A percentile compares a stretch with the other conserved stretches of the same genome.
Evolutionary conservation across 2,329 filamentous ascomycete species (phyloP).

Genomic region (Alternaria angustiovoidea): DNA sequence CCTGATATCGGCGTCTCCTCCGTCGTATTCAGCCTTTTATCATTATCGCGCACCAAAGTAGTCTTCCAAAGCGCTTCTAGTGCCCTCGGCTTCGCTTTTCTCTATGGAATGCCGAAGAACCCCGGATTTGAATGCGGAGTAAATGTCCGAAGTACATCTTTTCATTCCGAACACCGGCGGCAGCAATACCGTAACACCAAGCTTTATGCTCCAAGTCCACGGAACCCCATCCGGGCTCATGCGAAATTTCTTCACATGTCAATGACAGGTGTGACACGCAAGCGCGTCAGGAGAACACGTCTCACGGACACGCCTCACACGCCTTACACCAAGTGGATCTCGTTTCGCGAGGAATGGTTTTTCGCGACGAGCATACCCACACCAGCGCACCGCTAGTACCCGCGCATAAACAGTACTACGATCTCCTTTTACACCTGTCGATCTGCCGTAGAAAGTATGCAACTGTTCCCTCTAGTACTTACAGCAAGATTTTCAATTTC

Average conservation of each 20-base stretch:
- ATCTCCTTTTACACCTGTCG: slow-evolving; percentile 4
- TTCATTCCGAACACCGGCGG: neutral
- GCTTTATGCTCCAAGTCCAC: neutral
- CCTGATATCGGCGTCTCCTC: slow-evolving; percentile 1
- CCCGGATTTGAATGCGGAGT: neutral
- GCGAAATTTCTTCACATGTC: neutral
- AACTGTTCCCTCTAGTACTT: neutral
- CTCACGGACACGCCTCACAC: neutral
- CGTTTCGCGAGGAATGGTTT: neutral
- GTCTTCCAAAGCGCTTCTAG: slow-evolving; percentile 12
- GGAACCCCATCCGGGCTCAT: neutral
- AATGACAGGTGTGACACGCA: slow-evolving; percentile 1
- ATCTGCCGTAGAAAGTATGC: slow-evolving; percentile 7
- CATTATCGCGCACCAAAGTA: neutral
- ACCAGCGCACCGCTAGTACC: slow-evolving; percentile 5
- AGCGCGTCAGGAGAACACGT: slow-evolving; percentile 6
- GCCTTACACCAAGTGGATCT: slow-evolving; percentile 11
- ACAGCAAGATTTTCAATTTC: neutral
- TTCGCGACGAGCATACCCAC: slow-evolving; percentile 1
- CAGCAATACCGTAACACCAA: neutral
- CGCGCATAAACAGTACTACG: slow-evolving; percentile 7
- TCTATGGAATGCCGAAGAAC: neutral
- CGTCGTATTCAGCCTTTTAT: neutral
- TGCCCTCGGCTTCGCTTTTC: neutral
- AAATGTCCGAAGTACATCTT: neutral